Evolutionary conservation across 768 basidiomycete genomes (phyloP).

Genomic region (Russula sp.): DNA sequence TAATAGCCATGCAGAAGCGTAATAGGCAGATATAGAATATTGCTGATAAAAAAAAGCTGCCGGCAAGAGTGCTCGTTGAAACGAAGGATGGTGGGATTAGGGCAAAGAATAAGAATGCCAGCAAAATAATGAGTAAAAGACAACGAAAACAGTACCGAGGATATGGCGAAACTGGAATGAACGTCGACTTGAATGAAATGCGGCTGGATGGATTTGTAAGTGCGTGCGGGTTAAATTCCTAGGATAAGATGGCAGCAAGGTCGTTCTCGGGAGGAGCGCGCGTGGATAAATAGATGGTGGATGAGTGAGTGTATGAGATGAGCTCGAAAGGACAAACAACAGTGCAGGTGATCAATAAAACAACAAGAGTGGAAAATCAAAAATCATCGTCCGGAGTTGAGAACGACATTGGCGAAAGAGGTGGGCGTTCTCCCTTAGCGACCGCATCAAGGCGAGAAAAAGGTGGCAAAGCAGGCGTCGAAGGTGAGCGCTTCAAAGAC

Average conservation of each 20-base stretch:
- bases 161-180: slow-evolving; percentile 22
- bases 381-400: slow-evolving; percentile 45
- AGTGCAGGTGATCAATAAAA: slow-evolving; percentile 29
- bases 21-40: slow-evolving; percentile 30
- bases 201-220: slow-evolving; percentile 21
- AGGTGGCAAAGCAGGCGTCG: slow-evolving; percentile 60
- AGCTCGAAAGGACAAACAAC: slow-evolving; percentile 25
- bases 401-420: slow-evolving; percentile 76
- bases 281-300: slow-evolving; percentile 29
- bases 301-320: slow-evolving; percentile 29
- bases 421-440: slow-evolving; percentile 70
- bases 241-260: slow-evolving; percentile 29
- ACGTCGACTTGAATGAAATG: slow-evolving; percentile 19
- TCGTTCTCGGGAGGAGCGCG: slow-evolving; percentile 16
- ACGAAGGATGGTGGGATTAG: slow-evolving; percentile 26
- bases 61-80: slow-evolving; percentile 20
- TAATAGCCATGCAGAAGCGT: slow-evolving; percentile 16
- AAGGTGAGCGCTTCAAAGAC: slow-evolving; percentile 34
- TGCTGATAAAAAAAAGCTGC: slow-evolving; percentile 28
- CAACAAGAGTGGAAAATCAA: slow-evolving; percentile 30
- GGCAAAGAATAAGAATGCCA: slow-evolving; percentile 25
- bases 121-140: slow-evolving; percentile 17
- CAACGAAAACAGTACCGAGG: slow-evolving; percentile 12
- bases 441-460: slow-evolving; percentile 82
- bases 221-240: slow-evolving; percentile 25